Conservation (phyloP, 1,284 basidiomycete genomes). For the Blastosporella zonata region DNA sequence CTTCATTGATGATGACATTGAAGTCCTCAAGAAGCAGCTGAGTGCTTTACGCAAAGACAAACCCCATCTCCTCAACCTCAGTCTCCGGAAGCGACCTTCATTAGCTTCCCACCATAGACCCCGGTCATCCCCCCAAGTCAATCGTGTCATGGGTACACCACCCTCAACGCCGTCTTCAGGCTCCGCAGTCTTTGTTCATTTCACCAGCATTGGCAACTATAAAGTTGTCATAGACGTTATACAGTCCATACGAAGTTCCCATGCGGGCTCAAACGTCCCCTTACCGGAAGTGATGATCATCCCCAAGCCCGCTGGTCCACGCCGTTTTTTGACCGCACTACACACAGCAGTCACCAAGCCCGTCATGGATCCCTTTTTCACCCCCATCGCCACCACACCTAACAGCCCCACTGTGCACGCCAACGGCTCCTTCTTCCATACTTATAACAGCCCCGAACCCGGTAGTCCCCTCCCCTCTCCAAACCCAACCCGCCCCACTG, state of each 20-base stretch:
- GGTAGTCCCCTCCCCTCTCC: conserved; percentile 33
- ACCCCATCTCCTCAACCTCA: conserved; percentile 38
- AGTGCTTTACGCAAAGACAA: conserved; percentile 52
- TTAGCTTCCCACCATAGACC: conserved; percentile 68
- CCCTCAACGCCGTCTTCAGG: conserved; percentile 26
- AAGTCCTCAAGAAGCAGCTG: conserved; percentile 70
- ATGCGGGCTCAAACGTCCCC: conserved; percentile 35
- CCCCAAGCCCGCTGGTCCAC: conserved; percentile 91
- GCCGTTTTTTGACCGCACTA: conserved; percentile 85
- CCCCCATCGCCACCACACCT: conserved; percentile 91
- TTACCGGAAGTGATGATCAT: conserved; percentile 89
- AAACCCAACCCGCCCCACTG: conserved; percentile 40
- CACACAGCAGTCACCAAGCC: conserved; percentile 86
- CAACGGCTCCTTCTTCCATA: conserved; percentile 42
- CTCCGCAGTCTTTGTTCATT: conserved; percentile 75
- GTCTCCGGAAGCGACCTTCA: conserved; percentile 69
- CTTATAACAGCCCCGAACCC: conserved; percentile 22
- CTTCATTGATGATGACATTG: conserved; percentile 87
- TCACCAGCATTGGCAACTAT: conserved; percentile 87
- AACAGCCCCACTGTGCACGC: conserved; percentile 57
- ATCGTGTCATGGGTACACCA: conserved; percentile 48
- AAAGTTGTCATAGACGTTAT: conserved; percentile 85
- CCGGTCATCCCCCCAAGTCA: conserved; percentile 74
- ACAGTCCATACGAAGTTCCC: conserved; percentile 59
- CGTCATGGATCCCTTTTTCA: conserved; percentile 83